Evolutionary conservation across 441 rosid genomes (phyloP).

Genomic region (Pelargonium cotyledonis): DNA sequence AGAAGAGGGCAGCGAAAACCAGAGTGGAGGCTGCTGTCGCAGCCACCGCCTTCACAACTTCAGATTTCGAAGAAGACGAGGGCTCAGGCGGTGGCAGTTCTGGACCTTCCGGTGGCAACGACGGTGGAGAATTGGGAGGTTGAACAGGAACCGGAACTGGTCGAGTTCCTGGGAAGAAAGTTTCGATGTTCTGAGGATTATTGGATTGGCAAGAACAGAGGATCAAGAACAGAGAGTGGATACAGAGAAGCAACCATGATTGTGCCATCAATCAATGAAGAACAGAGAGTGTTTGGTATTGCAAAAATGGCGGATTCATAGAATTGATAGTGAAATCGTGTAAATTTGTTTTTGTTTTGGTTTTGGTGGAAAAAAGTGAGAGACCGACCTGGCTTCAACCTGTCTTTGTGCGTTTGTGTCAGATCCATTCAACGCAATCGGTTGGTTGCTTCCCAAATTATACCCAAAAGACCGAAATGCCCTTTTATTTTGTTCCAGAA

Average conservation of each 20-base stretch:
- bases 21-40: conserved; percentile 58
- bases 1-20: conserved; percentile 47
- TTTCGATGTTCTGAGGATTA: conserved; percentile 55
- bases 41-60: conserved; percentile 55
- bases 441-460: conserved; percentile 13
- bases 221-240: conserved; percentile 18
- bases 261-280: conserved; percentile 1
- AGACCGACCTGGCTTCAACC: not conserved
- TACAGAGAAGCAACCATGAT: conserved; percentile 36
- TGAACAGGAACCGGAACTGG: conserved; percentile 16
- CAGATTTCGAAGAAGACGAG: conserved; percentile 15
- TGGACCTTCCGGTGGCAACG: conserved; percentile 9
- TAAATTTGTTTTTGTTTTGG: not conserved
- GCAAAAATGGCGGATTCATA: not conserved
- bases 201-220: conserved; percentile 41
- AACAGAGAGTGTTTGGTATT: no score
- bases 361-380: not conserved
- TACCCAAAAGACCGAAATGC: conserved; percentile 4
- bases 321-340: not conserved
- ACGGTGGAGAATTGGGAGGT: not conserved
- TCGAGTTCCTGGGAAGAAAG: conserved; percentile 36
- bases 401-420: conserved; percentile 3
- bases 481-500: not conserved
- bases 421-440: conserved; percentile 20
- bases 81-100: conserved; percentile 15